phyloP scores from a whole-genome alignment of 2,329 filamentous ascomycete genomes.

The Aspergillus hortae region DNA sequence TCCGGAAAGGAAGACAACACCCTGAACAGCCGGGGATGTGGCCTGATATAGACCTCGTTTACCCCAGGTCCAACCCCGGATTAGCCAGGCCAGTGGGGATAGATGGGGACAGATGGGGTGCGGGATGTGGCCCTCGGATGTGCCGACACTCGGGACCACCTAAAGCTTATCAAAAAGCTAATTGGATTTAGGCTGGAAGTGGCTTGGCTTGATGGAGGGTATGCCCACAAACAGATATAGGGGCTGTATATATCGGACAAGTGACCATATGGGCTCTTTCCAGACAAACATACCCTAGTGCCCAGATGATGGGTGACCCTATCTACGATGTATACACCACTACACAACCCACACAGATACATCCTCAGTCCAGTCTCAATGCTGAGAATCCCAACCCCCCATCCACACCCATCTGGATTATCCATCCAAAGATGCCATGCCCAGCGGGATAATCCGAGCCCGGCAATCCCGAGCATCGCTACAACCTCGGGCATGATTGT shows the following conservation, averaged over 20 bases:
- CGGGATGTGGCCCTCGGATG: slow-evolving; percentile 9
- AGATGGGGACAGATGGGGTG: too few relatives aligned
- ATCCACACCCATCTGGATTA: neutral
- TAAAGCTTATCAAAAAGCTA: neutral
- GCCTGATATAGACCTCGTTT: neutral
- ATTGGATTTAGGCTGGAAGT: neutral
- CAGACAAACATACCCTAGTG: too few relatives aligned
- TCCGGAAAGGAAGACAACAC: neutral
- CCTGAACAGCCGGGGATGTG: neutral
- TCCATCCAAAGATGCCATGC: neutral
- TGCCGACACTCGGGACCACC: slow-evolving; percentile 7
- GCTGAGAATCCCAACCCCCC: neutral
- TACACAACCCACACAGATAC: too few relatives aligned
- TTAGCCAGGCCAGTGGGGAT: neutral
- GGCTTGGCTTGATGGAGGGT: neutral
- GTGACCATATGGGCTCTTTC: too few relatives aligned
- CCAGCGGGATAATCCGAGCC: neutral
- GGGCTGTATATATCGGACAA: too few relatives aligned
- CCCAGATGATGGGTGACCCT: too few relatives aligned
- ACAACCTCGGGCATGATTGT: neutral
- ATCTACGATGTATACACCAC: too few relatives aligned
- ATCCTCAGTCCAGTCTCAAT: too few relatives aligned
- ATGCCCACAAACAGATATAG: too few relatives aligned
- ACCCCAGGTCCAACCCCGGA: neutral
- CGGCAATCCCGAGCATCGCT: neutral